A percentile compares a stretch with the other conserved stretches of the same genome.
phyloP scores from a whole-genome alignment of 176 grass and related monocot species.

The Cenchrus americanus region DNA sequence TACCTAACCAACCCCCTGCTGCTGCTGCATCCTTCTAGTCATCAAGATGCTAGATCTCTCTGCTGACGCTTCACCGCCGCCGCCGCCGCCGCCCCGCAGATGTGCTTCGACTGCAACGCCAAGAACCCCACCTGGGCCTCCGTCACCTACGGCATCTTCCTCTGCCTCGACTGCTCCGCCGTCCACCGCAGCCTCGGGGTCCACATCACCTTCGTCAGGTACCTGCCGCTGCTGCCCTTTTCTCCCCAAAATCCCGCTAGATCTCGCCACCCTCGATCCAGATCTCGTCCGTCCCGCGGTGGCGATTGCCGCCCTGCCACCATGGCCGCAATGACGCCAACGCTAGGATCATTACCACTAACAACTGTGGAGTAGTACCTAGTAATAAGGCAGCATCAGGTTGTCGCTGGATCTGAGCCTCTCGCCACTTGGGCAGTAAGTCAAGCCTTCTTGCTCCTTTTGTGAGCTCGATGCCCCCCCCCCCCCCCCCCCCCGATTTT shows the following conservation, averaged over 20 bases:
- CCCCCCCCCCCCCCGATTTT: too few relatives aligned
- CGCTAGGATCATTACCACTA: background rate
- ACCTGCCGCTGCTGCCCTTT: background rate
- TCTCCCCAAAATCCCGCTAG: background rate
- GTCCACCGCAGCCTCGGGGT: conserved; percentile 86
- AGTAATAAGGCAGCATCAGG: too few relatives aligned
- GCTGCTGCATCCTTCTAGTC: background rate
- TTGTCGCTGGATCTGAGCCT: too few relatives aligned
- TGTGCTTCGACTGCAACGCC: conserved; percentile 90
- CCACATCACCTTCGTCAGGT: conserved; percentile 86
- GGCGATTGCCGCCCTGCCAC: background rate
- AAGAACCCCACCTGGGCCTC: conserved; percentile 92
- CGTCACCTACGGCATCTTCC: conserved; percentile 89
- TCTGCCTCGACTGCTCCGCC: conserved; percentile 93
- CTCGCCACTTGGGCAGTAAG: too few relatives aligned
- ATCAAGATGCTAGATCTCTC: conserved; percentile 5
- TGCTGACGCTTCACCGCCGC: background rate
- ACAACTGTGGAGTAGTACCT: too few relatives aligned
- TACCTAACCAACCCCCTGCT: background rate
- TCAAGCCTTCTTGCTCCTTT: too few relatives aligned
- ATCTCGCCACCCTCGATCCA: background rate
- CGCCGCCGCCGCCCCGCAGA: conserved; percentile 16
- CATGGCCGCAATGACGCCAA: background rate
- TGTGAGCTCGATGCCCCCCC: too few relatives aligned
- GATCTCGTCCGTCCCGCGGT: conserved; percentile 1